These are phyloP conservation scores for Ramichloridium luteum DNA, from an alignment of 2,329 filamentous ascomycete species.

Conservation along the genomic window DNA sequence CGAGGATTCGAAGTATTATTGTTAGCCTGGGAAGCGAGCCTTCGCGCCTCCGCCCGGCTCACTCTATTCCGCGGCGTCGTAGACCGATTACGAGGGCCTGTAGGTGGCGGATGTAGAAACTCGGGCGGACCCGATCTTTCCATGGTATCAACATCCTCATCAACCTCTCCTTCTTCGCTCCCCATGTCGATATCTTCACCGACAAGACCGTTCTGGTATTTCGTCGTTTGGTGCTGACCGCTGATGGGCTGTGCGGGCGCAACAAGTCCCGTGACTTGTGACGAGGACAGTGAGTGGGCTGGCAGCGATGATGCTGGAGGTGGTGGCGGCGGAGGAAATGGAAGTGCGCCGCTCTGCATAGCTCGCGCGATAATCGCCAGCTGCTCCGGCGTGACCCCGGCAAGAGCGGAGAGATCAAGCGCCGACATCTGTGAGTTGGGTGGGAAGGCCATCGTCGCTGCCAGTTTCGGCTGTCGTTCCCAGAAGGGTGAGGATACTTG, in stretches of 20 bases:
- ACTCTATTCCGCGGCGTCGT: constrained; percentile 3
- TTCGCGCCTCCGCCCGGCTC: background rate
- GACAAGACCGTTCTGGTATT: too few relatives aligned
- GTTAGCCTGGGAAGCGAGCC: constrained; percentile 1
- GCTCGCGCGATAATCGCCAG: constrained; percentile 15
- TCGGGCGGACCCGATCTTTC: constrained; percentile 9
- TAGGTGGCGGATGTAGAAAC: constrained; percentile 19
- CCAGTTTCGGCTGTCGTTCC: too few relatives aligned
- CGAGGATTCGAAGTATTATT: too few relatives aligned
- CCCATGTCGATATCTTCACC: constrained; percentile 28
- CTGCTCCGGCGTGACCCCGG: constrained; percentile 19
- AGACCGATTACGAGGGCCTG: constrained; percentile 17
- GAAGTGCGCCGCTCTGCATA: constrained; percentile 18
- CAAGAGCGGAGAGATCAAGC: constrained; percentile 13
- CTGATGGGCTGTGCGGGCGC: too few relatives aligned
- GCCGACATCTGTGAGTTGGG: constrained; percentile 17
- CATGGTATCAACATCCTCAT: constrained; percentile 40
- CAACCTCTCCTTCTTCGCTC: constrained; percentile 65
- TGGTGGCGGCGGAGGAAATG: constrained; percentile 14
- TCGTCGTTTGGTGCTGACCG: too few relatives aligned
- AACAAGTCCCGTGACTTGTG: too few relatives aligned
- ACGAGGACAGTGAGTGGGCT: too few relatives aligned
- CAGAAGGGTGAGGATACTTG: too few relatives aligned
- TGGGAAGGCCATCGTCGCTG: constrained; percentile 9
- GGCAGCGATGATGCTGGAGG: too few relatives aligned